Base-by-base conservation (phyloP, 305 asterid species). In the Andrographis paniculata region DNA sequence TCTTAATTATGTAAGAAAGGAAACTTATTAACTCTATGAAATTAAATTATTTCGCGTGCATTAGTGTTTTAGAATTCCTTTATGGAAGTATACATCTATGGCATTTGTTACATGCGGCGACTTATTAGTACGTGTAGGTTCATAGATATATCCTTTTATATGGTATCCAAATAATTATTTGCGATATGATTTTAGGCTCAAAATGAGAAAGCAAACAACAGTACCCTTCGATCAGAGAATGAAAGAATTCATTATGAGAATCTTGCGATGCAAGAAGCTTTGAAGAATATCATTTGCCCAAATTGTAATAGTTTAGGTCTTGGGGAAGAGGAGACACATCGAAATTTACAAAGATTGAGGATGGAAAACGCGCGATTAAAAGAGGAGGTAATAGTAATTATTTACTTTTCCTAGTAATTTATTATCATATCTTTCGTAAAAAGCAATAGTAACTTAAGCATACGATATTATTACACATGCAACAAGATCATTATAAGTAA, bases 221-320 rank as follows among this genome's bases (percentile, higher is more conserved):
- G 55, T 61, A 14, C 60, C 46, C 86, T 82, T 21, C 66, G 67
- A 44, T 14, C 59, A 1, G 80, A 82, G 50, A 86, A 77, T 55
- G 82, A 86, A 44, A 71, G 59, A 49, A 53, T 77, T 22, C 82
- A 54, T 12, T 67, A 66, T 36, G 86, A 82, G 66, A 86, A 82
- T 70, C 59, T 73, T 22, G 79, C 74, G 18, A 68, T 77, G 70
- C 73, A 57, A 54, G 79, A 73, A 46, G 68, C 79, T 6, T 45
- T 78, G 58, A 65, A 55, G 44, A 67, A 53, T 55, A 18, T 62
- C 14, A 9, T 60, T 0, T 87, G 94, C 58, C 68, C 56, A 2
- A 36, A 61, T 1, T 78, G 94, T 42, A 67, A 64, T 37, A 78
- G 72, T 51, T 45, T 66, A 14, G 35, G 42, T 9, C 31, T 50